Percentiles rank a stretch among this genome's conserved stretches.
phyloP scores from a whole-genome alignment of 2,329 filamentous ascomycete species.

The Fusarium denticulatum region DNA sequence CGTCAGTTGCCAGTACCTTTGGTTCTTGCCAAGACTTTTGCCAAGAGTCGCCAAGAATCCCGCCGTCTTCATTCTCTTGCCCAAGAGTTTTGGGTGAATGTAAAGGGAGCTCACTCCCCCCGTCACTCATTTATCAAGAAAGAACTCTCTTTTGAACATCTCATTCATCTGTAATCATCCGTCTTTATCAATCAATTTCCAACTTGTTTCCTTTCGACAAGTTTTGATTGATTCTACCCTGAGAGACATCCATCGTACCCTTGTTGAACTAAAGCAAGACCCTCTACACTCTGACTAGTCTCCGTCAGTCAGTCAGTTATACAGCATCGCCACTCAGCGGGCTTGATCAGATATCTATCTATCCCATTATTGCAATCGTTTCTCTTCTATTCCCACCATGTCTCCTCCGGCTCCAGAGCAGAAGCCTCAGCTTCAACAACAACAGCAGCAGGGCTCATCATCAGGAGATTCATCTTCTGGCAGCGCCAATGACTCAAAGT shows the following conservation, averaged over 20 bases:
- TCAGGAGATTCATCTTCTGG: constrained; percentile 47
- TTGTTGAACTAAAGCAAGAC: constrained; percentile 18
- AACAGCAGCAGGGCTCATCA: constrained; percentile 27
- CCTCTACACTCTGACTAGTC: constrained; percentile 17
- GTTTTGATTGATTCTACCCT: not conserved
- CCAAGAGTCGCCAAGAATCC: constrained; percentile 48
- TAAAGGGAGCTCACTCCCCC: constrained; percentile 51
- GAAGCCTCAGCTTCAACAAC: constrained; percentile 36
- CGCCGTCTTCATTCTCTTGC: constrained; percentile 50
- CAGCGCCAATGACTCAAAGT: constrained; percentile 60
- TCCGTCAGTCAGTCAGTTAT: constrained; percentile 6
- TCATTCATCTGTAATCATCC: constrained; percentile 23
- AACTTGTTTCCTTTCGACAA: constrained; percentile 4
- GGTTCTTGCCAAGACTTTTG: not conserved
- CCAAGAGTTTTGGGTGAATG: constrained; percentile 49
- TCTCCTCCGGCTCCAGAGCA: constrained; percentile 46
- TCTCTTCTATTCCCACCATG: constrained; percentile 42
- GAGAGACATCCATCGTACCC: not conserved
- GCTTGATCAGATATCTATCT: constrained; percentile 35
- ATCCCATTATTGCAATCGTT: constrained; percentile 14
- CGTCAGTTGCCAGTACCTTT: constrained; percentile 28
- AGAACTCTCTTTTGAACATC: constrained; percentile 39
- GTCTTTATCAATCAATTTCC: constrained; percentile 2
- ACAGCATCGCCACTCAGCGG: constrained; percentile 5
- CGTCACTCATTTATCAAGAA: constrained; percentile 36